These are phyloP conservation scores for Tuber indicum DNA, from an alignment of 495 filamentous ascomycete species.

Conservation along the genomic window DNA sequence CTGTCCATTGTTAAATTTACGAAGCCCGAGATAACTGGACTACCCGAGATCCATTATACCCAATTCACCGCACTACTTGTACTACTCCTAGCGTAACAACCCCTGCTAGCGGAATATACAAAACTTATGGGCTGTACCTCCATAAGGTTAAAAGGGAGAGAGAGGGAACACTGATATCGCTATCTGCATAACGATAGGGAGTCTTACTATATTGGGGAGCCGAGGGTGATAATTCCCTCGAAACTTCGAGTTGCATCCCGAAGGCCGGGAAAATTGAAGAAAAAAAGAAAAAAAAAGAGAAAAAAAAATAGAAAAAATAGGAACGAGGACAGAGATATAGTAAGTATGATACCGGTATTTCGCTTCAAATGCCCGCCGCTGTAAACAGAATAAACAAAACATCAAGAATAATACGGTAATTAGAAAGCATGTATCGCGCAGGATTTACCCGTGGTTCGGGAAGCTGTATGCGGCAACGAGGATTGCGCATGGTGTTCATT, in stretches of 20 bases:
- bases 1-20: too few relatives aligned
- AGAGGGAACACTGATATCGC: constrained; percentile 31
- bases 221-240: constrained; percentile 32
- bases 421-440: constrained; percentile 26
- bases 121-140: too few relatives aligned
- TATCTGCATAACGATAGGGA: constrained; percentile 28
- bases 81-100: too few relatives aligned
- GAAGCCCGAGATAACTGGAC: too few relatives aligned
- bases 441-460: constrained; percentile 37
- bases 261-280: neutral
- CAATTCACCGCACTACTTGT: too few relatives aligned
- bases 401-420: neutral
- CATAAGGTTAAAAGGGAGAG: neutral
- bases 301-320: neutral
- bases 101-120: too few relatives aligned
- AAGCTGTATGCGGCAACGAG: constrained; percentile 34
- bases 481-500: constrained; percentile 24
- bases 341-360: neutral
- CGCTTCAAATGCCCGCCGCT: neutral
- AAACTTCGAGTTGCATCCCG: neutral
- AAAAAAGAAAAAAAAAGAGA: too few relatives aligned
- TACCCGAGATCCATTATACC: too few relatives aligned
- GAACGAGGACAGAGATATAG: neutral
- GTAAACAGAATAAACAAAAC: neutral
- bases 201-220: constrained; percentile 22